Percentiles rank a stretch among this genome's conserved stretches.
These are phyloP conservation scores for Musa acuminata DNA, from an alignment of 176 grass and related monocot species.

Conservation along the genomic window DNA sequence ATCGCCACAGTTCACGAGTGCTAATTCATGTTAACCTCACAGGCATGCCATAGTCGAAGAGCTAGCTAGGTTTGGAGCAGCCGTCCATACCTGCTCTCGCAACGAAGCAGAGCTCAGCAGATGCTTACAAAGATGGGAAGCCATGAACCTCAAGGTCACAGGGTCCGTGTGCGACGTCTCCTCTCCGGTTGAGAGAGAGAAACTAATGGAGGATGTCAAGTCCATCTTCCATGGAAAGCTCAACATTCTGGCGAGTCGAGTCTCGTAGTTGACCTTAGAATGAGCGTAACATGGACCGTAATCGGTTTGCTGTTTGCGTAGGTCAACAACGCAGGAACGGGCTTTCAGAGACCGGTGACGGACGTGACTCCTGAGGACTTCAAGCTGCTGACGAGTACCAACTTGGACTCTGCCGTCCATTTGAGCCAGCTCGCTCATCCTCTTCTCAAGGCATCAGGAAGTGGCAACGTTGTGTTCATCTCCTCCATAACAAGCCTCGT, in stretches of 20 bases:
- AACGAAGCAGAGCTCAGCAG: constrained; percentile 23
- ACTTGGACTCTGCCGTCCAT: constrained; percentile 39
- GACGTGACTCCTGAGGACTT: constrained; percentile 14
- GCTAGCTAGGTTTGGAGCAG: constrained; percentile 25
- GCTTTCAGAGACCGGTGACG: too few relatives aligned
- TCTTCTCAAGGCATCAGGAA: constrained; percentile 9
- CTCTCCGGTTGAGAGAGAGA: constrained; percentile 13
- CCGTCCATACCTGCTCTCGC: constrained; percentile 36
- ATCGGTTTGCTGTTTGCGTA: too few relatives aligned
- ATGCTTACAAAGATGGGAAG: constrained; percentile 29
- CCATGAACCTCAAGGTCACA: constrained; percentile 14
- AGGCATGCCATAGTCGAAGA: constrained; percentile 41
- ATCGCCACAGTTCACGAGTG: too few relatives aligned
- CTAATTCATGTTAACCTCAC: background rate
- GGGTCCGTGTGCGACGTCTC: constrained; percentile 40
- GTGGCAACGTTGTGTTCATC: constrained; percentile 27
- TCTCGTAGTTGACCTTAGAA: too few relatives aligned
- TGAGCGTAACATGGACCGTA: too few relatives aligned
- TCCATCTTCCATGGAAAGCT: constrained; percentile 26
- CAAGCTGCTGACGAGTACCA: constrained; percentile 28
- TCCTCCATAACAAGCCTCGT: constrained; percentile 19
- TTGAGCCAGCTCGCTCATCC: constrained; percentile 34
- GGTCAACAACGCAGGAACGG: too few relatives aligned
- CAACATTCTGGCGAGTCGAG: constrained; percentile 25
- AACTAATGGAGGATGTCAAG: constrained; percentile 12